phyloP scores from a whole-genome alignment of 169 alveolate species.

The Toxoplasma gondii region DNA sequence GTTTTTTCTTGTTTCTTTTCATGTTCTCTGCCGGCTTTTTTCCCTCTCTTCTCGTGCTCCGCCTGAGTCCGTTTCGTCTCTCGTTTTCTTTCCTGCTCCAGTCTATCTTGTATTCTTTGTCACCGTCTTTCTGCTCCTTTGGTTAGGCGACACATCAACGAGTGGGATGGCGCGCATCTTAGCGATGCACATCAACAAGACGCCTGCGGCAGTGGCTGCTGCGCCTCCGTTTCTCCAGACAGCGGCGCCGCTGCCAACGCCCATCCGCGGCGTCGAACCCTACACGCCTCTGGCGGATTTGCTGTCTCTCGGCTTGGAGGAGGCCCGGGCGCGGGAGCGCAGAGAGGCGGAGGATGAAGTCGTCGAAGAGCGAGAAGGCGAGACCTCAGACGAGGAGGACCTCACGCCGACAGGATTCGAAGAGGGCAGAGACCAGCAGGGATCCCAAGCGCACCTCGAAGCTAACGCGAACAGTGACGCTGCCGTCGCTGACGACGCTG shows the following conservation, averaged over 20 bases:
- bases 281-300: neutral
- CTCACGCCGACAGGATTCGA: neutral
- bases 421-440: neutral
- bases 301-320: neutral
- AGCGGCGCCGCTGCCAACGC: neutral
- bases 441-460: neutral
- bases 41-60: too few species aligned
- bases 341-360: neutral
- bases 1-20: neutral
- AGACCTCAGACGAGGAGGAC: neutral
- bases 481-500: too few species aligned
- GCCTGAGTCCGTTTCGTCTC: too few species aligned
- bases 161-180: neutral
- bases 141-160: neutral
- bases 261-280: neutral
- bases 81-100: too few species aligned
- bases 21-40: neutral
- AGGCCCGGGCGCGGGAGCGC: neutral
- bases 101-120: neutral
- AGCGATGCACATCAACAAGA: neutral
- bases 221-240: neutral
- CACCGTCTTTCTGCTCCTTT: neutral
- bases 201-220: neutral
- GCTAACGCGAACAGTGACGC: neutral
- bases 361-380: neutral